Evolutionary conservation across 2,329 filamentous ascomycete genomes (phyloP), one percentile per base, ranked within the genome.

Genomic region (Colletotrichum truncatum): DNA sequence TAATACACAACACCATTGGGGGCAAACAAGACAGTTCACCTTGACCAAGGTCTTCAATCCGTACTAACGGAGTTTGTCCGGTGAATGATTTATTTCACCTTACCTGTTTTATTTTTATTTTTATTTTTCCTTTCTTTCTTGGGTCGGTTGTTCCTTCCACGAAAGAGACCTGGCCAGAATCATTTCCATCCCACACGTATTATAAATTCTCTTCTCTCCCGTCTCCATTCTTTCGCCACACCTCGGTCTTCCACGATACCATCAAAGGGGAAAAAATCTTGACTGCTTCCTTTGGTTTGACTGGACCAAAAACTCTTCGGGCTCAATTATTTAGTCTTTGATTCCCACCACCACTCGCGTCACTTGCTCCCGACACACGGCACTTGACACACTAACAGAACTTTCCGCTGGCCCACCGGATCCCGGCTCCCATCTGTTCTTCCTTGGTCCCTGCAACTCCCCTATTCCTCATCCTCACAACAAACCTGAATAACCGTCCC

Each of bases 1-100:
- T 48, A 39, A 18, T 28, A 14, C 26, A 28, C 38, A 10, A n/a
- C 18, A 23, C 6, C 21, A 23, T 23, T 10, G 39, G 23, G n/a
- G 21, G 18, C 39, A 45, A 45, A 11, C 32, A 7, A 36, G 32
- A 36, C 32, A n/a, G n/a, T n/a, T n/a, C n/a, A n/a, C n/a, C n/a
- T n/a, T n/a, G n/a, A n/a, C n/a, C n/a, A n/a, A n/a, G n/a, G n/a
- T n/a, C n/a, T n/a, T n/a, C n/a, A 28, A 53, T 46, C 25, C 55
- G 61, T 52, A 38, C 38, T 56, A 46, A 53, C 55, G 55, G 46
- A 65, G n/a, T 58, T 39, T 61, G 34, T 9, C 41, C 56, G 41
- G 21, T 26, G 28, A 53, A 14, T 18, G 23, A 25, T n/a, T 14
- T 23, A 43, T 23, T 9, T 32, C 48, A 38, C 56, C 38, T 32